Evolutionary conservation across 441 rosid genomes (phyloP), one percentile per base, ranked within the genome.

Genomic region (Erodium moschatum): DNA sequence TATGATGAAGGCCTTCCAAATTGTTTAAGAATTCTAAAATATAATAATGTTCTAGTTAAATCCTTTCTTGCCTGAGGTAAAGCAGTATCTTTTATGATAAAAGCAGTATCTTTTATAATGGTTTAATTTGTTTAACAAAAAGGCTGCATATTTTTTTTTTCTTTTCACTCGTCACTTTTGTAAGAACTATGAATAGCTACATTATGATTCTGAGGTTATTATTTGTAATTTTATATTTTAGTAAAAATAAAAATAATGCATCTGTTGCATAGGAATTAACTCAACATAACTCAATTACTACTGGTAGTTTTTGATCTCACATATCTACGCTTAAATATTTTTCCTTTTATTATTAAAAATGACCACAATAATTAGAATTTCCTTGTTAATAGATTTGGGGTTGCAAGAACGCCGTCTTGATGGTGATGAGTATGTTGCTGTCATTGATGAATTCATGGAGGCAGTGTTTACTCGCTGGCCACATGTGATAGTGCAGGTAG

Each of bases 401-500:
- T 78, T 91, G 79, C 97, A 94, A 85, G 86, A 89, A 71, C 81
- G 78, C 77, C 97, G 99, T 70, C 86, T 94, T 71, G 97, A 94
- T 40, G 82, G 89, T 46, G 96, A 89, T 1, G 89, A 88, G 48
- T 94, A 91, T 77, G 12, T 94, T 38, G 82, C 80, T 2, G 86
- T 94, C 64, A 82, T 91, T 27, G 97, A 94, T 82, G 99, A 94
- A 81, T 91, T 94, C 82, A 89, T 94, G 99, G 97, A 91, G 82
- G 99, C 99, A 69, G 97, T 94, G 60, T 94, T 88, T 84, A 88
- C 97, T 64, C 96, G 97, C 70, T 94, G 99, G 99, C 99, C 99
- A 40, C 64, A 88, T 81, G 97, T 91, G 79, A 91, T 88, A 84
- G 99, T 94, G 82, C 99, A 94, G 96, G 99, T 88, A 75, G 69